Base-by-base conservation (phyloP, 2,329 filamentous ascomycete genomes). In the Aspergillus sp. region DNA sequence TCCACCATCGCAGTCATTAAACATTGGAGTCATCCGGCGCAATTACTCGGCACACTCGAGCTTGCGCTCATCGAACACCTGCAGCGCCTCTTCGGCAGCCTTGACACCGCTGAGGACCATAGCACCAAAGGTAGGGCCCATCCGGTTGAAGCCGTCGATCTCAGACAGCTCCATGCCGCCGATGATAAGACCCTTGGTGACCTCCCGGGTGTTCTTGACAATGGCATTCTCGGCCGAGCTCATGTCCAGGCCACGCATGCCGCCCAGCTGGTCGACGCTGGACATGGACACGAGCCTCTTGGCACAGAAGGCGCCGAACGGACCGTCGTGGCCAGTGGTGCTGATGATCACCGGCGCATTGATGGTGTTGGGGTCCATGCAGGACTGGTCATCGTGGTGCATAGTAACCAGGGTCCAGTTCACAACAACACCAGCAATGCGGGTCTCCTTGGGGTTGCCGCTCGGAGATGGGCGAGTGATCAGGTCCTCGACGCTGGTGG, bases 311-410 rank as follows among this genome's bases (percentile, higher is more conserved):
- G 86, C 86, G 29, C 86, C 88, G 57, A 93, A 93, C 11, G 86
- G 86, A 29, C 75, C 88, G 45, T 95, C 86, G 52, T 95, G 86
- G 31, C 86, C 88, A 0, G 86, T 94, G 15, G 86, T 94, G 36
- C 80, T 86, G 66, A 95, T 82, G 53, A 94, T 70, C 37, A 94
- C 62, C 1, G 86, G 86, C 0, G 86, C 85, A 56, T 93, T 94
- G 74, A 94, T 93, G 51, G 86, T 94, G 75, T 91, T 93, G 47
- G 86, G 86, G 60, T 94, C 88, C 86, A 94, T 93, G 80, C 86
- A 94, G 40, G 77, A 83, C 67, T 93, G 86, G 58, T 89, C 82
- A 55, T 86, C 82, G 61, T 88, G 82, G 61, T 88, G 81, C 71
- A 89, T 82, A 26, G 80, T 76, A 30, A 94, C 86, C 15, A 94